Conservation (phyloP, 306 rosid species). For the Heteromeles arbutifolia region DNA sequence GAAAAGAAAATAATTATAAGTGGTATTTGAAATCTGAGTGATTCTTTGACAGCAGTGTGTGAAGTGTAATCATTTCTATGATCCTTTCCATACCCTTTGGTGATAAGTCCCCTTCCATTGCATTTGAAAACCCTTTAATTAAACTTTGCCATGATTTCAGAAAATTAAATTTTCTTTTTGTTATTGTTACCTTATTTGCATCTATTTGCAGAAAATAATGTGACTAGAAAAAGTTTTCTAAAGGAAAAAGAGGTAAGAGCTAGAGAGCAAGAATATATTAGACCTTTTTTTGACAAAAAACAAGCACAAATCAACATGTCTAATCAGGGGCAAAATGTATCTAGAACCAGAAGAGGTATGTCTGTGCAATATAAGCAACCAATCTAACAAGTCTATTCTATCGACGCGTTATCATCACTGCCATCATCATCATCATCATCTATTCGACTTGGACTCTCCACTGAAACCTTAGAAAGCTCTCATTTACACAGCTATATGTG, state of each 20-base stretch:
- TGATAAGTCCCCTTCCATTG: conserved; percentile 11
- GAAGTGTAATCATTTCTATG: background rate
- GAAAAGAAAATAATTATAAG: conserved; percentile 17
- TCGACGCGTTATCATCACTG: conserved; percentile 24
- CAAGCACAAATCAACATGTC: conserved; percentile 19
- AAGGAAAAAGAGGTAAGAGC: conserved; percentile 1
- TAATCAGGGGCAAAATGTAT: conserved; percentile 10
- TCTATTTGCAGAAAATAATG: background rate
- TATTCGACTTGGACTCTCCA: conserved; percentile 55
- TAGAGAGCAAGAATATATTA: background rate
- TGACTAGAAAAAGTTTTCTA: conserved; percentile 3
- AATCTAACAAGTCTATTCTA: conserved; percentile 43
- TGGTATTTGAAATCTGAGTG: conserved; percentile 13
- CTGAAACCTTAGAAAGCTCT: conserved; percentile 12
- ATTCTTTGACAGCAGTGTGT: background rate
- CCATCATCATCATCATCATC: conserved; percentile 8
- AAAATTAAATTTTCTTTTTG: background rate
- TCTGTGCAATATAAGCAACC: conserved; percentile 43
- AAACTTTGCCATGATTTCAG: background rate
- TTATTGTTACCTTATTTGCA: background rate
- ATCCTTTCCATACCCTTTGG: conserved; percentile 8
- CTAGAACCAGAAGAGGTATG: conserved; percentile 34
- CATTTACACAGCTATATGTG: background rate
- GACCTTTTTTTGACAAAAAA: conserved; percentile 52
- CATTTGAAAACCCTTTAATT: background rate